phyloP scores from a whole-genome alignment of 176 grass and related monocot species.

The Aegilops sharonensis region DNA sequence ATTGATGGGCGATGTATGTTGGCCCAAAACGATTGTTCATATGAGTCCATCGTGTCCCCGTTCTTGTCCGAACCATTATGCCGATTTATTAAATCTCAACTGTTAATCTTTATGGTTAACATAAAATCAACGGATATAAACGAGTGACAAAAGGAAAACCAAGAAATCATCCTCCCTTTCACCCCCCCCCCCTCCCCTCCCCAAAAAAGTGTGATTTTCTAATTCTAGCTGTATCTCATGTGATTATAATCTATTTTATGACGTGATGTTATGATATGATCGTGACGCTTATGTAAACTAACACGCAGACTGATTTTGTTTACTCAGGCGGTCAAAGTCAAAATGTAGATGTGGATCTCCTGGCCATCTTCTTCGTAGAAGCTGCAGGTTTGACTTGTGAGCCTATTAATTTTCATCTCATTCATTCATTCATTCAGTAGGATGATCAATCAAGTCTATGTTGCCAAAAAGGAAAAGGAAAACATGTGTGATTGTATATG shows the following conservation, averaged over 20 bases:
- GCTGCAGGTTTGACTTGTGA: conserved; percentile 22
- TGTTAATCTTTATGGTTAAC: no score
- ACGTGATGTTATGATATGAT: background rate
- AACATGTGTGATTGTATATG: background rate
- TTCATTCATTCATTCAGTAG: background rate
- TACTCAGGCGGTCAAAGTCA: conserved; percentile 17
- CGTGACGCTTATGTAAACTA: background rate
- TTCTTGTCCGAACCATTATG: no score
- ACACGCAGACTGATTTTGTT: background rate
- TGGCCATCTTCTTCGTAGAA: conserved; percentile 3
- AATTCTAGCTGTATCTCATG: background rate
- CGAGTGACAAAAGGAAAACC: no score
- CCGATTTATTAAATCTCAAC: no score
- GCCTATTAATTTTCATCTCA: background rate
- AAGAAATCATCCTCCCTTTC: no score
- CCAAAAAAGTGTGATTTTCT: background rate
- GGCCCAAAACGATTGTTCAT: no score
- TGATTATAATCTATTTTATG: background rate
- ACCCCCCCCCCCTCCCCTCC: no score
- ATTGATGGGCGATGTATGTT: no score
- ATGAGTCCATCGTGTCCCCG: no score
- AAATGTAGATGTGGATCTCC: background rate
- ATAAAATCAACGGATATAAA: no score
- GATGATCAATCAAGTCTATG: background rate
- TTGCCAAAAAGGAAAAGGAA: background rate